Evolutionary conservation across 345 rosid genomes (phyloP), one percentile per base, ranked within the genome.

Genomic region (Stellera chamaejasme): DNA sequence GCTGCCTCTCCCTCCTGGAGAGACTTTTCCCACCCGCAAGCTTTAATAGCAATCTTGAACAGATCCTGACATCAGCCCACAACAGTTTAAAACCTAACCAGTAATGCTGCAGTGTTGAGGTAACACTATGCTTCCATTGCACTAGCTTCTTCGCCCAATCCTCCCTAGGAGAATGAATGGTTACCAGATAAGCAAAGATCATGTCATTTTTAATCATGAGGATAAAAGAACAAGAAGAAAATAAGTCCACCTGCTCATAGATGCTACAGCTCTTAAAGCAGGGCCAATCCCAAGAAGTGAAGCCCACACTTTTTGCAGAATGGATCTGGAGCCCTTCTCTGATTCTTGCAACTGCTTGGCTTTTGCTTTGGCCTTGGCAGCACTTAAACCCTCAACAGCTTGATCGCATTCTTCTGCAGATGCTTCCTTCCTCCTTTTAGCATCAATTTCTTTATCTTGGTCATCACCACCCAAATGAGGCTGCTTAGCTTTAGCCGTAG

Each of bases 1-100:
- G 97, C 65, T 89, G 95, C 63, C 87, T 82, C 75, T 89, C 91
- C 77, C 97, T 83, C 71, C 94, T 78, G 44, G 92, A 79, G 49
- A 84, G 77, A 72, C 88, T 79, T 75, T 82, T 82, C 54, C 92
- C 92, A 52, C 72, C 74, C 51, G 83, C 80, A 67, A 84, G 75
- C 71, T 84, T 84, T 48, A 77, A 67, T 53, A 84, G 74, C 77
- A 84, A 70, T 54, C 85, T 72, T 41, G 85, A 77, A 66, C 92
- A 69, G 67, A 84, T 84, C 66, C 85, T 82, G 46, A 79, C 80
- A 70, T 84, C 88, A 50, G 72, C 82, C 88, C 83, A 77, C 46
- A 84, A 70, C 41, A 84, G 68, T 56, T 84, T 82, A 15, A 66
- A 73, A 57, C 92, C 92, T 62, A 84, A 64, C 92, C 92, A 82